Percentiles rank a stretch among this genome's conserved stretches.
These are phyloP conservation scores for Musa schizocarpa DNA, from an alignment of 176 grass and related monocot genomes.

Conservation along the genomic window DNA sequence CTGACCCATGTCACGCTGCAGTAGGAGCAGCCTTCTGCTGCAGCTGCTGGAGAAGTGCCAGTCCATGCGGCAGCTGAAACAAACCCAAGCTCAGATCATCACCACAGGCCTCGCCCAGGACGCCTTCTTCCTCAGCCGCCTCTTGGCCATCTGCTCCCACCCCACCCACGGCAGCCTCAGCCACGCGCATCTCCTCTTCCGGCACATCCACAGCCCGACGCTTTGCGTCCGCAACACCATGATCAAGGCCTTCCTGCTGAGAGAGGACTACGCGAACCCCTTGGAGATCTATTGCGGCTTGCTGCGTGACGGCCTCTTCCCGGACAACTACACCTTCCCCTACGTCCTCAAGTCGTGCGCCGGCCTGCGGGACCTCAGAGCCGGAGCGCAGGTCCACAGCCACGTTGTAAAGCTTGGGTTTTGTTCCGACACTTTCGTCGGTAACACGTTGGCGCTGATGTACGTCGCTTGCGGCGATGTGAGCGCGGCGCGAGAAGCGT, in stretches of 20 bases:
- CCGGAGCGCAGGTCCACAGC: slow-evolving; percentile 1
- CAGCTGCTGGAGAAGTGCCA: slow-evolving; percentile 6
- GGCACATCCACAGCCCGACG: neutral
- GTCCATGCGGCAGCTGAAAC: slow-evolving; percentile 13
- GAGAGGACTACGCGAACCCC: neutral
- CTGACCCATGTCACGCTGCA: neutral
- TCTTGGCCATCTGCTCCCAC: slow-evolving; percentile 18
- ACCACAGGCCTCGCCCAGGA: neutral
- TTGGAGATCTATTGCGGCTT: neutral
- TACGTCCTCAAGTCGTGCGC: slow-evolving; percentile 18
- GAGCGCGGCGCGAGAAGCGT: slow-evolving; percentile 3
- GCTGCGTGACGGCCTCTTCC: neutral
- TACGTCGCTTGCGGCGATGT: slow-evolving; percentile 10
- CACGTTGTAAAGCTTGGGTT: slow-evolving; percentile 20
- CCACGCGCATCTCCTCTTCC: slow-evolving; percentile 14
- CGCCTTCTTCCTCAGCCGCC: slow-evolving; percentile 14
- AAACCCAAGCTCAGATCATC: slow-evolving; percentile 17
- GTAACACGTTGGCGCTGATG: slow-evolving; percentile 12
- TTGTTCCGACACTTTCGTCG: slow-evolving; percentile 12
- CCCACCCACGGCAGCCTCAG: slow-evolving; percentile 1
- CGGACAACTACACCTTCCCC: slow-evolving; percentile 16
- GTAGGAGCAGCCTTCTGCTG: neutral
- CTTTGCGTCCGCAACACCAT: slow-evolving; percentile 25
- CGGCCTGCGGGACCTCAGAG: neutral
- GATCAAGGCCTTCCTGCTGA: slow-evolving; percentile 17